Evolutionary conservation across 345 rosid species (phyloP).

Genomic region (Eucalyptus caleyi): DNA sequence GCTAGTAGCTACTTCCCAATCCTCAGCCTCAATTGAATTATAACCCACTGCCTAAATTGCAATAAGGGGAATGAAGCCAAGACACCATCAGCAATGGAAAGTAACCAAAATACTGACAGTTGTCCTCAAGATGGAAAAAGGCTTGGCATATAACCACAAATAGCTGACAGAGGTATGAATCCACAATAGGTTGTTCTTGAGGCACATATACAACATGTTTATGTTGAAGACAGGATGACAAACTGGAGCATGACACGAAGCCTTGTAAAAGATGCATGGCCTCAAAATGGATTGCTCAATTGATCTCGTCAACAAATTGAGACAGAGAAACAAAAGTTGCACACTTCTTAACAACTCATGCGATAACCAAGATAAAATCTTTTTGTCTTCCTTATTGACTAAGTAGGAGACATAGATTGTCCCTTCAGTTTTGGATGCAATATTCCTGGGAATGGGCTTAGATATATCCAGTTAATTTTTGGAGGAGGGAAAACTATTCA

Average conservation of each 20-base stretch:
- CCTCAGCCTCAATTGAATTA: conserved; percentile 97
- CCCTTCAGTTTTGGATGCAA: background rate
- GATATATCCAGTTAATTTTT: background rate
- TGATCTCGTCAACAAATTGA: background rate
- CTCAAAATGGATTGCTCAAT: background rate
- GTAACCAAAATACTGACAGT: background rate
- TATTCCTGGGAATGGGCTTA: background rate
- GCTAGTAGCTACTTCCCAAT: conserved; percentile 92
- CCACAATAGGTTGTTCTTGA: background rate
- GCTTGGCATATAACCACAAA: background rate
- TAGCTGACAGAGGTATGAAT: background rate
- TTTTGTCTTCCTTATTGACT: background rate
- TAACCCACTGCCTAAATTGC: conserved; percentile 75
- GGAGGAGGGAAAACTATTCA: background rate
- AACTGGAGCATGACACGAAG: background rate
- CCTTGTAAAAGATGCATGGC: background rate
- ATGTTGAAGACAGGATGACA: background rate
- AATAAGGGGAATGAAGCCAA: background rate
- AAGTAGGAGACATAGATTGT: background rate
- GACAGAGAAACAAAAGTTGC: background rate
- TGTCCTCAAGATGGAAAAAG: background rate
- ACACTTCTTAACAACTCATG: background rate
- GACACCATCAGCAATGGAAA: background rate
- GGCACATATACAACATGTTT: background rate
- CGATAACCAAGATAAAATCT: background rate